phyloP scores from a whole-genome alignment of 768 basidiomycete genomes.

The Boletus tylopilopsis region DNA sequence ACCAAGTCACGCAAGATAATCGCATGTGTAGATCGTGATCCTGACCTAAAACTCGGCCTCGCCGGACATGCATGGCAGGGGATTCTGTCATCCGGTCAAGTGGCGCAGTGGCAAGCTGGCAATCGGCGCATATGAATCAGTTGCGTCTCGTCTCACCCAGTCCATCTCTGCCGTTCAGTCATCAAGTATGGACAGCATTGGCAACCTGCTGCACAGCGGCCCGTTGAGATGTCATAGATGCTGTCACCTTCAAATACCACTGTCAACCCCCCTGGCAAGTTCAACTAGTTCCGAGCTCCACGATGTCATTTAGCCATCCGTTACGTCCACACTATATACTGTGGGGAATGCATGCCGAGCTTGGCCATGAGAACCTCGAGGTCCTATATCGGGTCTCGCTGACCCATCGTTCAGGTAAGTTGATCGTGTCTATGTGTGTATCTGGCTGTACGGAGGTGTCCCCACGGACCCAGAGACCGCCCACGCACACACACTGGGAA shows the following conservation, averaged over 20 bases:
- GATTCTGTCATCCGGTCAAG: slow-evolving; percentile 5
- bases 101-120: slow-evolving; percentile 21
- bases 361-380: slow-evolving; percentile 14
- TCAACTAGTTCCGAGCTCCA: slow-evolving; percentile 20
- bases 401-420: slow-evolving; percentile 7
- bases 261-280: slow-evolving; percentile 6
- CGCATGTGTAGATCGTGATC: slow-evolving; percentile 5
- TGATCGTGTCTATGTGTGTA: slow-evolving; percentile 3
- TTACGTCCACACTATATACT: slow-evolving; percentile 20
- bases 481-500: slow-evolving; percentile 12
- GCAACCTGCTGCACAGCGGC: slow-evolving; percentile 12
- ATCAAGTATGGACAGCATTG: slow-evolving; percentile 8
- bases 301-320: slow-evolving; percentile 11
- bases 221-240: slow-evolving; percentile 22
- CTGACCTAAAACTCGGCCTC: slow-evolving; percentile 8
- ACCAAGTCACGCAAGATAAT: slow-evolving; percentile 7
- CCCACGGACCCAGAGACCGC: slow-evolving; percentile 20
- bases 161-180: slow-evolving; percentile 3
- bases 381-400: slow-evolving; percentile 13
- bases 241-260: slow-evolving; percentile 9
- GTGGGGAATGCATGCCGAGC: slow-evolving; percentile 14
- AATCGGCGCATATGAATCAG: slow-evolving; percentile 20
- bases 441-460: slow-evolving; percentile 3
- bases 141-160: slow-evolving; percentile 10
- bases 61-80: slow-evolving; percentile 22